Base-by-base conservation (phyloP, 2,329 filamentous ascomycete species). In the Aspergillus pseudoterreus region DNA sequence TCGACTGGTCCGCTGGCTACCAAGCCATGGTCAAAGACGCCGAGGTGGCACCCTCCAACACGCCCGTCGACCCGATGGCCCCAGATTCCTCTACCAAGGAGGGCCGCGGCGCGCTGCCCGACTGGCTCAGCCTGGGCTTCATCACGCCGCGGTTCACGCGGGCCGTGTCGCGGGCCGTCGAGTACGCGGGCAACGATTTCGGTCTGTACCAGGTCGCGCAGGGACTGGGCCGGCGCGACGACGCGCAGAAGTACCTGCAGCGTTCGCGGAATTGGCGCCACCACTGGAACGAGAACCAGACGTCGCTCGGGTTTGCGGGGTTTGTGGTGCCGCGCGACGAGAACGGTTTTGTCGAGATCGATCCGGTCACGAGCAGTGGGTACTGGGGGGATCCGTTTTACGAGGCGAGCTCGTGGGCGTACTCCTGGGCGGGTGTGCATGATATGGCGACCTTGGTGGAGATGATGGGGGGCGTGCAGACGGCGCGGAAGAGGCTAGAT, bases 131-230 rank as follows among this genome's bases (percentile, higher is more conserved):
- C 14, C 75, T 79, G 44, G 84, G 85, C 2, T 89, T 81, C 65
- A 86, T 90, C 56, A 87, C 85, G 1, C 80, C 82, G 0, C 74
- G 64, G 3, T 87, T 78, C 57, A 77, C 74, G 1, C 78, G 86
- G 14, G 83, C 84, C 0, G 82, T 86, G 2, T 84, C 78, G 24
- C 75, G 85, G 5, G 82, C 84, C 0, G 78, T 88, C 0, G 86
- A 88, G 63, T 89, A 88, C 61, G 76, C 83, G 0, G 77, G 78
- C 41, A 88, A 90, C 62, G 86, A 90, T 64, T 90, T 88, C 58
- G 78, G 76, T 0, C 70, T 90, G 3, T 80, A 82, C 53, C 82
- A 85, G 62, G 82, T 90, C 10, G 86, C 86, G 3, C 67, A 62
- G 1, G 84, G 84, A 0, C 68, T 87, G 2, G 76, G 74, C 1